Base-by-base conservation (phyloP, 2,329 filamentous ascomycete species). In the Calonectria pseudoturangicola region DNA sequence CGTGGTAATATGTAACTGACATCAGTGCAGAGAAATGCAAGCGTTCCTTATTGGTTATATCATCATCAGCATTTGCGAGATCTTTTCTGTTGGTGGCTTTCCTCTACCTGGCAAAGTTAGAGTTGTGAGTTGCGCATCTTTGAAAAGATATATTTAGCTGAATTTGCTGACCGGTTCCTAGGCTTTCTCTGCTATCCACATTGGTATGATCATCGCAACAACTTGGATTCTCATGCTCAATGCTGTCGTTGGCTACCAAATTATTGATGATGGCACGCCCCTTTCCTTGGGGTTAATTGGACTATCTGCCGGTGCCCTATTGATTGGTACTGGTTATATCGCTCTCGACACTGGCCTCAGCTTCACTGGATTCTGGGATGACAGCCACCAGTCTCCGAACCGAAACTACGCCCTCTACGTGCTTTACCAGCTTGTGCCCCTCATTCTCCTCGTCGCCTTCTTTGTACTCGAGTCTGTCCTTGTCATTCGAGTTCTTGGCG, bases 261-360 rank as follows among this genome's bases (percentile, higher is more conserved):
- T 98, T 27, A 88, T 98, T 54, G 97, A 99, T 77, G 97, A 99
- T 79, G 97, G 97, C 60, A 99, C 97, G 0, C 89, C 93, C 0
- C 84, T 97, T 28, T 98, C 96, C 0, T 81, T 98, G 16, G 93
- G 91, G 7, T 88, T 98, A 4, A 92, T 98, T 66, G 74, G 93
- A 64, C 86, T 86, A 50, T 98, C 96, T 16, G 93, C 93, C 0
- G 84, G 88, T 13, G 86, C 91, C 16, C 87, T 98, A 68, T 94
- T 98, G 80, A 88, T 98, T 74, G 97, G 97, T 70, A 98, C 96
- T 1, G 96, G 96, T 41, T 99, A 98, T 84, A 97, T 99, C 81
- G 94, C 95, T 15, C 92, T 99, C 74, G 97, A 99, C 83, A 98
- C 96, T 0, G 96, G 94, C 18, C 96, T 95, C 82, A 87, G 88